Evolutionary conservation across 257 asterid genomes (phyloP).

Genomic region (Plantago elongata): DNA sequence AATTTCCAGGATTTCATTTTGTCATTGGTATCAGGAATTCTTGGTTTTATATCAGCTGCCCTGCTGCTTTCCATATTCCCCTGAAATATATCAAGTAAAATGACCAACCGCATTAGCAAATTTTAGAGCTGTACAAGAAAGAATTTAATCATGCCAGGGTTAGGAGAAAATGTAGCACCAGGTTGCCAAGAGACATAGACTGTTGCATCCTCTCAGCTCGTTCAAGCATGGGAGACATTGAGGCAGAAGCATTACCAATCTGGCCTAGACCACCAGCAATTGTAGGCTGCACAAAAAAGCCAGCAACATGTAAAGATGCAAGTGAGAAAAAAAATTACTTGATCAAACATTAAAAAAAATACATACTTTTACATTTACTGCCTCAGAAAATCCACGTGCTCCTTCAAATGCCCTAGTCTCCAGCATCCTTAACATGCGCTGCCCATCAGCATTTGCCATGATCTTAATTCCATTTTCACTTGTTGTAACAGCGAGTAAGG

Average conservation of each 20-base stretch:
- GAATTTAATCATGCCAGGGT: not conserved
- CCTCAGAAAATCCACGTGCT: conserved; percentile 69
- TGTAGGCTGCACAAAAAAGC: conserved; percentile 50
- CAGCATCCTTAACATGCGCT: conserved; percentile 81
- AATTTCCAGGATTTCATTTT: conserved; percentile 79
- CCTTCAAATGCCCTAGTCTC: conserved; percentile 87
- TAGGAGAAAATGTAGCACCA: conserved; percentile 37
- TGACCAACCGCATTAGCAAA: conserved; percentile 17
- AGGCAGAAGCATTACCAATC: conserved; percentile 49
- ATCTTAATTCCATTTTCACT: conserved; percentile 89
- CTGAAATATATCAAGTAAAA: conserved; percentile 38
- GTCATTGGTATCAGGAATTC: conserved; percentile 60
- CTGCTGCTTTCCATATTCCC: conserved; percentile 78
- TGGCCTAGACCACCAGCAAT: conserved; percentile 70
- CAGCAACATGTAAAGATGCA: conserved; percentile 4
- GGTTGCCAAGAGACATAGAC: conserved; percentile 76
- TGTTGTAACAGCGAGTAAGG: conserved; percentile 83
- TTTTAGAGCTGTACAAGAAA: not conserved
- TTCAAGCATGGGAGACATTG: conserved; percentile 60
- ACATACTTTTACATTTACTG: conserved; percentile 58
- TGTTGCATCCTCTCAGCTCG: conserved; percentile 77
- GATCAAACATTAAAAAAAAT: conserved; percentile 5
- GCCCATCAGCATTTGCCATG: conserved; percentile 80
- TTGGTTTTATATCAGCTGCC: conserved; percentile 80
- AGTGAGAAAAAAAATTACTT: conserved; percentile 7